phyloP scores from a whole-genome alignment of 2,329 filamentous ascomycete species.

The Bretziella fagacearum region DNA sequence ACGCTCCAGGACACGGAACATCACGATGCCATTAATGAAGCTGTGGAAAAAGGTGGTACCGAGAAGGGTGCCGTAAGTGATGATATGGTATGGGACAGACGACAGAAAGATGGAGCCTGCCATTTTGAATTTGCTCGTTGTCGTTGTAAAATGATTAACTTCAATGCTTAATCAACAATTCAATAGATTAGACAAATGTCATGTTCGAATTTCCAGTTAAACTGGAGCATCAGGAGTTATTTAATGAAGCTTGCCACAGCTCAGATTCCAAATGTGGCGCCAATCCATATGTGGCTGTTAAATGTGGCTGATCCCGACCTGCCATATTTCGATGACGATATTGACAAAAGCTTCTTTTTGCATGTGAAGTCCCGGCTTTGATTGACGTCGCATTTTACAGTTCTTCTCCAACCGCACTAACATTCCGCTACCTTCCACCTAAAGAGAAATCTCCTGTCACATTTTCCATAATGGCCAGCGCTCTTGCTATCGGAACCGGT shows the following conservation, averaged over 20 bases:
- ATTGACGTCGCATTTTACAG: too few species aligned
- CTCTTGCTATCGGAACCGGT: conserved; percentile 31
- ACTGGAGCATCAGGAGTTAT: conserved; percentile 1
- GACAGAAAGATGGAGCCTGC: conserved; percentile 35
- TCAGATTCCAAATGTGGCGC: conserved; percentile 8
- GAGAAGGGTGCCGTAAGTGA: conserved; percentile 71
- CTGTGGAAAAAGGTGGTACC: conserved; percentile 79
- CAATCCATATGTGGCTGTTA: not conserved
- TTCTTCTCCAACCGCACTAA: too few species aligned
- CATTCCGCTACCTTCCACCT: too few species aligned
- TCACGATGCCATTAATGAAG: conserved; percentile 57
- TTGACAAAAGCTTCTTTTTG: not conserved
- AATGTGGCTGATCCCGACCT: conserved; percentile 6
- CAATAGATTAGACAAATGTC: not conserved
- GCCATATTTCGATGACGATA: conserved; percentile 13
- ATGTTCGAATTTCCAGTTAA: not conserved
- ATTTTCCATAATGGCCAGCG: conserved; percentile 24
- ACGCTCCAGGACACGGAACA: conserved; percentile 60
- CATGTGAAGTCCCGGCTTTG: not conserved
- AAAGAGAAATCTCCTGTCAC: too few species aligned
- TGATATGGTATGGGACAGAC: conserved; percentile 57
- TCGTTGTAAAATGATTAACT: not conserved
- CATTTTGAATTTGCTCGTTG: not conserved
- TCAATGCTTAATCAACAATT: not conserved
- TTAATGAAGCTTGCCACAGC: too few species aligned